phyloP scores from a whole-genome alignment of 2,329 filamentous ascomycete species.

The Aspergillaceae sp. region DNA sequence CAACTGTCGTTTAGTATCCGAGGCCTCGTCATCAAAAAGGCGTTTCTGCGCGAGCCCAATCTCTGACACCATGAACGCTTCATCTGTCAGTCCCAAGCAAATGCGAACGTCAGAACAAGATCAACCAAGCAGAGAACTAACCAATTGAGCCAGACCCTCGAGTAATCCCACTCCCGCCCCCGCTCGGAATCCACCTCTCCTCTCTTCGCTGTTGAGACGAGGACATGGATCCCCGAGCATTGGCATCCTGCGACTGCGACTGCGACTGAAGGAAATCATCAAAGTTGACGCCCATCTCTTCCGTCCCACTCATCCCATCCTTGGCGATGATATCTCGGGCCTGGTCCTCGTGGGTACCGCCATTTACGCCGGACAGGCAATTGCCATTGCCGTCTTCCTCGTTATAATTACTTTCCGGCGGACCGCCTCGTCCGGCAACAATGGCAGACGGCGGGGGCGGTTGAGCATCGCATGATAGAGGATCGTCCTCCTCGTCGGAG shows the following conservation, averaged over 20 bases:
- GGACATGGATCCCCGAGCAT: conserved; percentile 8
- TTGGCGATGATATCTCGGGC: conserved; percentile 1
- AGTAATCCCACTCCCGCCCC: conserved; percentile 13
- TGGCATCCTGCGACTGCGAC: conserved; percentile 12
- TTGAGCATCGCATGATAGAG: conserved; percentile 19
- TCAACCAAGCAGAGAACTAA: conserved; percentile 9
- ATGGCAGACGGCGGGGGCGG: conserved; percentile 10
- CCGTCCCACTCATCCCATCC: conserved; percentile 5
- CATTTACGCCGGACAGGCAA: background rate
- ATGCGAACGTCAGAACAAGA: background rate
- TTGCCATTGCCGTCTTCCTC: background rate
- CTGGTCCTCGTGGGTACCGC: conserved; percentile 1
- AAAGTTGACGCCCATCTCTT: conserved; percentile 26
- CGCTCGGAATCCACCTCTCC: conserved; percentile 27
- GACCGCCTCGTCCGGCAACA: conserved; percentile 4
- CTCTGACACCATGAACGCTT: conserved; percentile 27
- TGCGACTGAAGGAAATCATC: conserved; percentile 29
- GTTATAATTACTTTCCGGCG: background rate
- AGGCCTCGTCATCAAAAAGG: conserved; percentile 21
- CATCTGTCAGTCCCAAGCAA: background rate
- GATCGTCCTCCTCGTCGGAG: conserved; percentile 36
- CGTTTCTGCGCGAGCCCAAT: conserved; percentile 26
- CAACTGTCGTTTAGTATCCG: conserved; percentile 5
- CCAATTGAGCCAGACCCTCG: conserved; percentile 16
- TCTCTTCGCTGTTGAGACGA: conserved; percentile 27